Conservation (phyloP, 768 basidiomycete species). For the Leccinellum albellum region DNA sequence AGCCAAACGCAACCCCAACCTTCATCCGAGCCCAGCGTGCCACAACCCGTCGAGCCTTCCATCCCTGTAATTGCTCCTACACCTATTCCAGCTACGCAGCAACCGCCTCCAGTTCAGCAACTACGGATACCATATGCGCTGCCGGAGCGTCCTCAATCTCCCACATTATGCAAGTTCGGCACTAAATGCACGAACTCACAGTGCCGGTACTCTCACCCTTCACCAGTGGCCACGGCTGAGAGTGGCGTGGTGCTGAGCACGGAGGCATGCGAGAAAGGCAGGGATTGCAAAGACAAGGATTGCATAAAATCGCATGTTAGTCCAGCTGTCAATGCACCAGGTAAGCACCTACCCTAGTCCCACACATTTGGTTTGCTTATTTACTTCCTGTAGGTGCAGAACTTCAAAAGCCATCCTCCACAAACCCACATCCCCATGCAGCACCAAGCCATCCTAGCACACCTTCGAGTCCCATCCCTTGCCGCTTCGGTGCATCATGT, state of each 20-base stretch:
- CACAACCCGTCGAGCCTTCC: slow-evolving; percentile 6
- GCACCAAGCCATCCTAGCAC: slow-evolving; percentile 29
- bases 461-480: slow-evolving; percentile 39
- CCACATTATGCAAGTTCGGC: slow-evolving; percentile 90
- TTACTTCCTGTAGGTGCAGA: slow-evolving; percentile 26
- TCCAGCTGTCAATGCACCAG: slow-evolving; percentile 70
- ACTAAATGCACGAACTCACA: slow-evolving; percentile 86
- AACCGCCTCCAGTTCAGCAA: slow-evolving; percentile 10
- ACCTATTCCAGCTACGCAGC: slow-evolving; percentile 23
- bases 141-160: slow-evolving; percentile 81
- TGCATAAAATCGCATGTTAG: slow-evolving; percentile 90
- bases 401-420: slow-evolving; percentile 35
- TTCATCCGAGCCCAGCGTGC: slow-evolving; percentile 10
- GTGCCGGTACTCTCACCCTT: slow-evolving; percentile 92
- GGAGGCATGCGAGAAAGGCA: slow-evolving; percentile 87
- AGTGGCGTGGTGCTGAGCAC: slow-evolving; percentile 93
- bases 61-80: slow-evolving; percentile 24
- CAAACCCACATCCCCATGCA: slow-evolving; percentile 32
- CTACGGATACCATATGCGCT: slow-evolving; percentile 49
- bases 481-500: slow-evolving; percentile 69
- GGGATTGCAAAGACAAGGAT: slow-evolving; percentile 89
- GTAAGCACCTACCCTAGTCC: slow-evolving; percentile 30
- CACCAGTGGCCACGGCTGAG: slow-evolving; percentile 93
- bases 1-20: slow-evolving; percentile 19
- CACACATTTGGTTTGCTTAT: slow-evolving; percentile 3